Evolutionary conservation across 2,329 filamentous ascomycete species (phyloP), one percentile per base, ranked within the genome.

Genomic region (Exophiala xenobiotica): DNA sequence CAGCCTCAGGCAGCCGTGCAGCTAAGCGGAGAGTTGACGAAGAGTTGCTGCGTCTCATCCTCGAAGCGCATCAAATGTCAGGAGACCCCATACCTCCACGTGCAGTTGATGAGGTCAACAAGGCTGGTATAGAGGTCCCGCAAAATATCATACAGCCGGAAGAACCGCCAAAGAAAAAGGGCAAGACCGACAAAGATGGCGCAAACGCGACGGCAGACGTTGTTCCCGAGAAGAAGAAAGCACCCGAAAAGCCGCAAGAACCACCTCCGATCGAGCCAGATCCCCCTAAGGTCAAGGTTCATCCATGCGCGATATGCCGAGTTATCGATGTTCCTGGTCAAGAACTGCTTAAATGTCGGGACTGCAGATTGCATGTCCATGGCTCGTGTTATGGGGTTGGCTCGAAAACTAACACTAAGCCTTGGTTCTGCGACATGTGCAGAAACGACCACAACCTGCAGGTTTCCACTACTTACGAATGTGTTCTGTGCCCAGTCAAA

Each of bases 391-490:
- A 97, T 66, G 93, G 93, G n/a, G 78, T 97, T 24, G 56, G 59
- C 11, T 16, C 49, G 1, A 56, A 56, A 23, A 83, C 86, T 43
- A 79, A 78, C 47, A 79, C 82, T 24, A 80, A 78, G 38, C 95
- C 95, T 70, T 99, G 93, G 93, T 82, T 86, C 33, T 99, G 93
- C 69, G 93, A 97, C 70, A 95, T 91, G 81, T 99, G 93, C 70
- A 78, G 84, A 29, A 99, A 99, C 65, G 93, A 99, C 67, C 90
- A 90, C 67, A 92, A 86, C 63, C 90, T 92, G 4, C 85, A 89
- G 60, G 86, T 95, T 38, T 96, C 93, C n/a, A 92, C 95, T 51
- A 84, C 87, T 65, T 97, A 97, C 69, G 88, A 92, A 72, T 99
- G 93, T 69, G 86, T 95, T 43, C 76, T 99, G 26, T 99, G 93